Base-by-base conservation (phyloP, 2,329 filamentous ascomycete species). In the Blumeria graminis region DNA sequence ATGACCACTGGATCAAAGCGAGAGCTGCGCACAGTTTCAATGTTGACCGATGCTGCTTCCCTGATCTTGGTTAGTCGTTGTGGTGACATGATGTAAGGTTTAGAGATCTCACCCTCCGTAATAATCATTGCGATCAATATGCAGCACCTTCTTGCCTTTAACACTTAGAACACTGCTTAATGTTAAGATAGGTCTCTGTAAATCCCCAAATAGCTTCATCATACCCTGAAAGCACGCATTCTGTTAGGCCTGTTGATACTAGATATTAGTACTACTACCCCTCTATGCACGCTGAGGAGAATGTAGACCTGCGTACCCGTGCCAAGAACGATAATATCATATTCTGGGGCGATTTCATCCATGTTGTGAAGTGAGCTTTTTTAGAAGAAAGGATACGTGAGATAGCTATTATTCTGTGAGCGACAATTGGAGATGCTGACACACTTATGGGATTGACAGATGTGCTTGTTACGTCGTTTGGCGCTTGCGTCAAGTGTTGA, bases 181-280 rank as follows among this genome's bases (percentile, higher is more conserved):
- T 56, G 55, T 62, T 63, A 57, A 65, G 64, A 55, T 63, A 52
- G 32, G 3, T n/a, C 18, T 9, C 18, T 9, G 51, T 50, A 22
- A 22, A 39, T 50, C 14, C 11, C 16, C 51, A 35, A 35, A 22
- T 8, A n/a, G 35, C 32, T 56, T 41, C 38, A 55, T 41, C 74
- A 68, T 84, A 94, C 88, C 90, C 92, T 69, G 90, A 95, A 65
- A 98, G 85, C 68, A 98, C 92, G 74, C 92, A 98, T 80, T 98
- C 92, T 61, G 90, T 96, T 78, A 98, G 73, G 69, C 92, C 90
- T 94, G 54, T 9, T 16, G 66, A 28, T 28, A 28, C 22, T 28
- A 28, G 22, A 28, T 28, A 4, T 28, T 28, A 28, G 22, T 28
- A 28, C 22, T 28, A 4, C 22, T 28, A 28, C 22, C 22, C 22